These are phyloP conservation scores for Periconia sp. DNA, from an alignment of 2,329 filamentous ascomycete species.

Conservation along the genomic window DNA sequence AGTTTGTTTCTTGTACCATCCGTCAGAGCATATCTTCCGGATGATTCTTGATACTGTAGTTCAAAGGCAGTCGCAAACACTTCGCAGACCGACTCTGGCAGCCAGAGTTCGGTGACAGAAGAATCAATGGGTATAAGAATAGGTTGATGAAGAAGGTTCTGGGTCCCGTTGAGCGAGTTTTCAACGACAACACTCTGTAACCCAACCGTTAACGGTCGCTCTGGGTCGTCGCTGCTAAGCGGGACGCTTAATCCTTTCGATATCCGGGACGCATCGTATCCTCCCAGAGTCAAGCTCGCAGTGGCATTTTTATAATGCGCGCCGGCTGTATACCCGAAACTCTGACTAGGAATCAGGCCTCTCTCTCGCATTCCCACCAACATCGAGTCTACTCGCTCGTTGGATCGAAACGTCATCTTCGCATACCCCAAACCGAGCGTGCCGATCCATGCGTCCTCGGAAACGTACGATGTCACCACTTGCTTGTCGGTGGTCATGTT, in stretches of 20 bases:
- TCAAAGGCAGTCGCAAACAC: conserved; percentile 39
- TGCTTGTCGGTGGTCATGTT: neutral
- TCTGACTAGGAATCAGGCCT: neutral
- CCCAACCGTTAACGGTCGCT: conserved; percentile 13
- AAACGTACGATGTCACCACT: conserved; percentile 35
- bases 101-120: conserved; percentile 41
- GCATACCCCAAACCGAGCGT: neutral
- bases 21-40: conserved; percentile 40
- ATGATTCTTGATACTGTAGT: conserved; percentile 34
- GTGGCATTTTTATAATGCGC: neutral
- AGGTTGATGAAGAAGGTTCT: conserved; percentile 1
- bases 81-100: conserved; percentile 35
- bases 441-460: conserved; percentile 16
- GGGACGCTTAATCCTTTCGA: neutral
- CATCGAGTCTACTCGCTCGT: neutral
- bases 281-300: neutral
- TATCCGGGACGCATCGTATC: neutral
- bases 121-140: conserved; percentile 27
- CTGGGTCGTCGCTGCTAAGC: neutral
- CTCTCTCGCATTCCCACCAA: neutral
- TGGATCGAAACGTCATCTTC: neutral
- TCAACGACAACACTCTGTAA: conserved; percentile 4
- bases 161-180: conserved; percentile 15
- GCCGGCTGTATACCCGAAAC: neutral
- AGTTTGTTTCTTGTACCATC: conserved; percentile 31